phyloP scores from a whole-genome alignment of 163 green algal genomes.

The Prototheca wickerhamii region DNA sequence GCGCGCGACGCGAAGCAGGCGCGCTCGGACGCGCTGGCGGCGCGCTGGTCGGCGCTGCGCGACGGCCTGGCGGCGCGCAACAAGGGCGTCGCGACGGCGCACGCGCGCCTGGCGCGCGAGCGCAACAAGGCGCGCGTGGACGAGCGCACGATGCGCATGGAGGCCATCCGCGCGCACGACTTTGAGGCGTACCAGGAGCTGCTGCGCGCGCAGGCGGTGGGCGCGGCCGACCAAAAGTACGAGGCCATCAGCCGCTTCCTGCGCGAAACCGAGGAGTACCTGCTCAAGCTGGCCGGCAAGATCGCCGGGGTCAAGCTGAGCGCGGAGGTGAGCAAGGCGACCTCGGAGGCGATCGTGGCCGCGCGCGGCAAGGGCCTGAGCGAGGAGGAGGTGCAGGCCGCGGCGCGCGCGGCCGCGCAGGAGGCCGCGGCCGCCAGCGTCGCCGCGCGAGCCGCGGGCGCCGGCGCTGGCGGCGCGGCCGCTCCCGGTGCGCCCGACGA shows the following conservation, averaged over 20 bases:
- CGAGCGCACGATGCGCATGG: constrained; percentile 60
- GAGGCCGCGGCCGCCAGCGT: constrained; percentile 44
- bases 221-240: constrained; percentile 33
- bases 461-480: neutral
- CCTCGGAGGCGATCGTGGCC: constrained; percentile 58
- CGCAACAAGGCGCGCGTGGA: constrained; percentile 53
- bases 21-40: constrained; percentile 12
- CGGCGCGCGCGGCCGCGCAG: constrained; percentile 37
- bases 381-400: constrained; percentile 66
- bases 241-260: constrained; percentile 87
- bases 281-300: constrained; percentile 82
- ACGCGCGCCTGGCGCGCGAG: constrained; percentile 71
- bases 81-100: constrained; percentile 57
- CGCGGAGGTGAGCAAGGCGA: constrained; percentile 66
- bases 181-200: constrained; percentile 94
- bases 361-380: constrained; percentile 47
- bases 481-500: neutral
- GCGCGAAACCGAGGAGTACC: constrained; percentile 89
- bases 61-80: constrained; percentile 64
- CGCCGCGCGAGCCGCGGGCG: constrained; percentile 19
- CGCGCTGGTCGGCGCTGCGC: constrained; percentile 21
- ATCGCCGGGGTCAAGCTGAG: constrained; percentile 75
- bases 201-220: constrained; percentile 52
- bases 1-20: constrained; percentile 21
- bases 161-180: constrained; percentile 89